Evolutionary conservation across 768 basidiomycete genomes (phyloP).

Genomic region (Suillus discolor): DNA sequence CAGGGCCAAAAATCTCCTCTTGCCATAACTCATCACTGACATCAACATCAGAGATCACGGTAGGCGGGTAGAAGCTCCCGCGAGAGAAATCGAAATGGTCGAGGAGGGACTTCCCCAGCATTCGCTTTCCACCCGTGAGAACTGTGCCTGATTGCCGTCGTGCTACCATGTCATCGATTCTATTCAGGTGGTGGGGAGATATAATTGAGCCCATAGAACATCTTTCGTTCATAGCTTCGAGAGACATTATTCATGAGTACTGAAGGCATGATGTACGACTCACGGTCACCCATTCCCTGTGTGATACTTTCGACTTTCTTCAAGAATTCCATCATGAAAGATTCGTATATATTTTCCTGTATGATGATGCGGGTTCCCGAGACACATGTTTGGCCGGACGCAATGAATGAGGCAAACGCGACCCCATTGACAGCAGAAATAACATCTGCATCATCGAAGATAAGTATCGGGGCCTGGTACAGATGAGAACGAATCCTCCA

Average conservation of each 20-base stretch:
- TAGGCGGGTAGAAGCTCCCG: conserved; percentile 82
- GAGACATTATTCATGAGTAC: neutral
- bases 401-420: conserved; percentile 83
- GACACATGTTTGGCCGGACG: conserved; percentile 90
- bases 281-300: conserved; percentile 78
- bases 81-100: conserved; percentile 72
- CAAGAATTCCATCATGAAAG: conserved; percentile 64
- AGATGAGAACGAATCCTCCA: conserved; percentile 5
- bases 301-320: conserved; percentile 64
- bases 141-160: conserved; percentile 49
- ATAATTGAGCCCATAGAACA: conserved; percentile 85
- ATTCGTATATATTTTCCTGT: conserved; percentile 68
- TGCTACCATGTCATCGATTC: conserved; percentile 62
- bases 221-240: conserved; percentile 63
- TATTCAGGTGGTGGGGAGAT: conserved; percentile 59
- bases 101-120: conserved; percentile 61
- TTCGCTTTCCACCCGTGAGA: conserved; percentile 64
- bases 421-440: conserved; percentile 78
- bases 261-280: conserved; percentile 28
- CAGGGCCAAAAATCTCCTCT: conserved; percentile 87
- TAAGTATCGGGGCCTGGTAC: conserved; percentile 71
- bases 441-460: conserved; percentile 80
- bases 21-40: conserved; percentile 68
- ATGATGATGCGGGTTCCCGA: conserved; percentile 85
- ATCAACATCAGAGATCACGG: conserved; percentile 63